Conservation (phyloP, 768 basidiomycete genomes). For the Mycena vulgaris region DNA sequence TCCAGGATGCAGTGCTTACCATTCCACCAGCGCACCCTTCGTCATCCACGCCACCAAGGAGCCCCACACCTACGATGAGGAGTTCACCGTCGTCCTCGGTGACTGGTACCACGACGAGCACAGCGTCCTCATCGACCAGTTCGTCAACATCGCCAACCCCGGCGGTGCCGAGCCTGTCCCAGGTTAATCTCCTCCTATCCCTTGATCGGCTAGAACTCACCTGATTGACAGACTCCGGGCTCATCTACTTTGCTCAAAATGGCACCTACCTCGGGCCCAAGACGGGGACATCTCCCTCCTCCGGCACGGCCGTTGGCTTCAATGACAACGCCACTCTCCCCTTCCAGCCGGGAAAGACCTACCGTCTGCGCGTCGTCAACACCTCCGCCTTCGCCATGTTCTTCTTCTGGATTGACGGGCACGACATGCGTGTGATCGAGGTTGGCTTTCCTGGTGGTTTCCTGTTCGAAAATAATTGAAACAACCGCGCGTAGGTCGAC, state of each 20-base stretch:
- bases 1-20: too few relatives aligned
- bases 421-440: constrained; percentile 88
- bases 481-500: constrained; percentile 3
- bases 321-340: constrained; percentile 90
- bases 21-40: constrained; percentile 79
- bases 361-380: constrained; percentile 91
- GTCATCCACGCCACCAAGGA: constrained; percentile 80
- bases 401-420: constrained; percentile 93
- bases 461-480: background rate
- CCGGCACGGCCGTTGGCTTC: constrained; percentile 80
- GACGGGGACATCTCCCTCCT: constrained; percentile 61
- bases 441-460: constrained; percentile 58
- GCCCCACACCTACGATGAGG: constrained; percentile 87
- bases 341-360: constrained; percentile 91
- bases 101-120: constrained; percentile 97
- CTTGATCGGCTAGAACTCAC: background rate
- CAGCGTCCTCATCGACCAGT: constrained; percentile 69
- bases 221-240: constrained; percentile 70
- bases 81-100: constrained; percentile 87
- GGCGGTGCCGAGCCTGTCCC: constrained; percentile 92
- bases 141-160: constrained; percentile 83
- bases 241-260: constrained; percentile 90
- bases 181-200: constrained; percentile 55
- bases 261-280: constrained; percentile 77
- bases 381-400: constrained; percentile 81